Evolutionary conservation across 768 basidiomycete genomes (phyloP).

Genomic region (Clavulina sp.): DNA sequence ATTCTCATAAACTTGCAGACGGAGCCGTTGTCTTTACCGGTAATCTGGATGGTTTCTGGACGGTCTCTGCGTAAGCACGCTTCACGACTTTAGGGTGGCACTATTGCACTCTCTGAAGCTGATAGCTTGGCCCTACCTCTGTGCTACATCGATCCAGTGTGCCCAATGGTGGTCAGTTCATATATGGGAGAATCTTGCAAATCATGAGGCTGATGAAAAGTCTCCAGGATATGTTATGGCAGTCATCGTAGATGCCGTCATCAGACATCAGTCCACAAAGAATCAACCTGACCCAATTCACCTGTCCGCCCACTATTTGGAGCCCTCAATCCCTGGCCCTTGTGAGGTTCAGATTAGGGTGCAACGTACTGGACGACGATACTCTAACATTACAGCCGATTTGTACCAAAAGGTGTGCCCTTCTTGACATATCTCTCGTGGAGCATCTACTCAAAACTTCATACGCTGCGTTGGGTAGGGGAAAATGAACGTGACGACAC

Average conservation of each 20-base stretch:
- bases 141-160: neutral
- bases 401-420: neutral
- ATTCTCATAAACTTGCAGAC: neutral
- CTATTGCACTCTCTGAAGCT: neutral
- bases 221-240: neutral
- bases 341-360: neutral
- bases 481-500: neutral
- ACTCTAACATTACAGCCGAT: neutral
- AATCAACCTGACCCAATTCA: neutral
- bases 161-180: neutral
- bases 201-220: neutral
- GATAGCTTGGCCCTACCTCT: neutral
- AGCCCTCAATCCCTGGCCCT: neutral
- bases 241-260: neutral
- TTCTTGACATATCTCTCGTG: neutral
- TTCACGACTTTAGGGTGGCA: too few species aligned
- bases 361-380: neutral
- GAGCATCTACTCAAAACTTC: neutral
- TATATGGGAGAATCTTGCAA: neutral
- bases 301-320: neutral
- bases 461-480: too few species aligned
- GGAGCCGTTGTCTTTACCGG: neutral
- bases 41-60: neutral
- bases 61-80: neutral
- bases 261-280: neutral